Evolutionary conservation across 1,139 yeast genomes (phyloP).

Genomic region (Pichia sp.): DNA sequence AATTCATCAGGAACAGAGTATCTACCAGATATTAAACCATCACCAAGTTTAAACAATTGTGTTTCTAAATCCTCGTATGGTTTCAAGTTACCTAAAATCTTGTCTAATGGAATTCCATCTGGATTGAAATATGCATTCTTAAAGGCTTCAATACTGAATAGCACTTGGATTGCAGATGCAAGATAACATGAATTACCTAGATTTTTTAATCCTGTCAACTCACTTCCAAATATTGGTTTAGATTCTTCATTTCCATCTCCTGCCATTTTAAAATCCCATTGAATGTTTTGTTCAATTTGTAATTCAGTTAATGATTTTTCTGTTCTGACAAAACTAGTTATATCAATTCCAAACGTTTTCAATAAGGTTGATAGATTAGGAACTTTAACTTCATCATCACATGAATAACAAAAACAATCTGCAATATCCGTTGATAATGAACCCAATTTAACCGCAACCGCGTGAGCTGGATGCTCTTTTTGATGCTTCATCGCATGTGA

Average conservation of each 20-base stretch:
- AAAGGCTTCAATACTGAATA: conserved; percentile 39
- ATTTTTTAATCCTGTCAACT: conserved; percentile 75
- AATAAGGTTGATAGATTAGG: conserved; percentile 50
- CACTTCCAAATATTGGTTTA: conserved; percentile 59
- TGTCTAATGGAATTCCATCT: conserved; percentile 30
- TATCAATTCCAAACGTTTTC: conserved; percentile 61
- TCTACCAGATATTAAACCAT: conserved; percentile 71
- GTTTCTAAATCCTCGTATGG: conserved; percentile 62
- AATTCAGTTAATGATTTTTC: conserved; percentile 85
- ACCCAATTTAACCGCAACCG: conserved; percentile 85
- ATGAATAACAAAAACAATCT: conserved; percentile 82
- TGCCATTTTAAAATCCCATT: conserved; percentile 86
- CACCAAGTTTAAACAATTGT: conserved; percentile 72
- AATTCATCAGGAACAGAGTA: conserved; percentile 57
- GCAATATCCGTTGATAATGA: conserved; percentile 67
- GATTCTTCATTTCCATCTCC: conserved; percentile 64
- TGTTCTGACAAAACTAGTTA: conserved; percentile 50
- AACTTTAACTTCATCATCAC: conserved; percentile 84
- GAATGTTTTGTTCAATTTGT: conserved; percentile 85
- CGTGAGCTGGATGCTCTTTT: conserved; percentile 47
- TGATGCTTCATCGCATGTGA: conserved; percentile 82
- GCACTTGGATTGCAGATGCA: conserved; percentile 71
- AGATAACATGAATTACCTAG: conserved; percentile 91
- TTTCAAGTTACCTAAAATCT: conserved; percentile 31
- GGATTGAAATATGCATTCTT: conserved; percentile 23